Percentiles rank a stretch among this genome's conserved stretches.
phyloP scores from a whole-genome alignment of 495 filamentous ascomycete genomes.

The Rhizodiscina lignyota region DNA sequence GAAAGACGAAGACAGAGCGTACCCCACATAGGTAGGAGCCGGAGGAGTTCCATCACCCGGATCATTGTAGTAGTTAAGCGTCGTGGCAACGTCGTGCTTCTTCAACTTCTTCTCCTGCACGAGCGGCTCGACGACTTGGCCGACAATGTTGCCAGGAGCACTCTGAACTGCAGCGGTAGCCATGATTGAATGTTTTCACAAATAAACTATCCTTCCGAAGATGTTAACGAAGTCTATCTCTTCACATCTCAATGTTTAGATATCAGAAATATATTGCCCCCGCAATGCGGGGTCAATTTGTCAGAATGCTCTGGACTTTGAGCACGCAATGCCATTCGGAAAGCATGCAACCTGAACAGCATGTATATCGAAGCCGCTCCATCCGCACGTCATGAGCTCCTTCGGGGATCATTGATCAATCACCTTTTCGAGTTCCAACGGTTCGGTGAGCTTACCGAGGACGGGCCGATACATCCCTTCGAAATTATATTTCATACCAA shows the following conservation, averaged over 20 bases:
- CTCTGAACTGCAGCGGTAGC: conserved; percentile 27
- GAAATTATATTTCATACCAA: too few species aligned
- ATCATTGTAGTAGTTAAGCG: conserved; percentile 4
- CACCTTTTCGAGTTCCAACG: too few species aligned
- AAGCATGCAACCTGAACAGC: conserved; percentile 3
- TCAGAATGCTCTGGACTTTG: conserved; percentile 1
- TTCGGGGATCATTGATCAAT: too few species aligned
- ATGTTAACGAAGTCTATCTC: not conserved
- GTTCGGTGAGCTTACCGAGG: too few species aligned
- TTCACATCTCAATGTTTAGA: not conserved
- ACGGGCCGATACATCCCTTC: too few species aligned
- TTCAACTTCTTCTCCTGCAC: conserved; percentile 1
- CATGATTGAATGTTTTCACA: conserved; percentile 8
- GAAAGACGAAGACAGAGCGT: not conserved
- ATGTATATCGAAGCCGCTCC: too few species aligned
- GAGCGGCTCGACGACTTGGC: conserved; percentile 2
- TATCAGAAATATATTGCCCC: conserved; percentile 1
- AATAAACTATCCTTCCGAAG: not conserved
- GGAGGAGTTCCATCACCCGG: conserved; percentile 2
- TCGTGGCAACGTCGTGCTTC: conserved; percentile 2
- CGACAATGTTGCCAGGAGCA: conserved; percentile 4
- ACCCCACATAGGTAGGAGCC: conserved; percentile 3
- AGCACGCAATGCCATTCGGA: conserved; percentile 7
- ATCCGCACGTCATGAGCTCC: too few species aligned
- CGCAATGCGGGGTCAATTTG: conserved; percentile 5